phyloP scores from a whole-genome alignment of 2,329 filamentous ascomycete genomes.

The Talaromyces sp. region DNA sequence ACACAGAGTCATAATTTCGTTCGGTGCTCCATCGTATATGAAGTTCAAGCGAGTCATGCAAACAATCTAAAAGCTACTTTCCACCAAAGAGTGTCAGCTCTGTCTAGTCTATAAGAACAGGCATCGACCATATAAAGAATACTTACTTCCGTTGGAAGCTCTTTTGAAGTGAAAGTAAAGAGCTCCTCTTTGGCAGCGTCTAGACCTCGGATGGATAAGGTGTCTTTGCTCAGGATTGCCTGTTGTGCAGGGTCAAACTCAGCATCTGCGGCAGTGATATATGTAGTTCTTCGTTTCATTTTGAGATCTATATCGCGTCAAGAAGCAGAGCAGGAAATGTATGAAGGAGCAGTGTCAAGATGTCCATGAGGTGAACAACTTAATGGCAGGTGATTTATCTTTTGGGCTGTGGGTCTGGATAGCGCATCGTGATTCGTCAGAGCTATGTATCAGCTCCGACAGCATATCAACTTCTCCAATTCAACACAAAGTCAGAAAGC shows the following conservation, averaged over 20 bases:
- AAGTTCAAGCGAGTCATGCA: conserved; percentile 64
- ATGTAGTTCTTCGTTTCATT: conserved; percentile 59
- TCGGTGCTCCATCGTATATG: conserved; percentile 74
- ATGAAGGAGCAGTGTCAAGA: not conserved
- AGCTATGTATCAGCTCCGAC: not conserved
- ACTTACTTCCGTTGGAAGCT: conserved; percentile 63
- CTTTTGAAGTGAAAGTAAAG: conserved; percentile 65
- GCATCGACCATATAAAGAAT: not conserved
- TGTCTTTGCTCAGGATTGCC: conserved; percentile 53
- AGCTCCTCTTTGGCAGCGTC: conserved; percentile 71
- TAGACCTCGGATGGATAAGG: conserved; percentile 55
- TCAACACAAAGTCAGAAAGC: not conserved
- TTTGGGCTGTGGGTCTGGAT: not conserved
- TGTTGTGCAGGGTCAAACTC: conserved; percentile 59
- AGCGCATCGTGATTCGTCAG: not conserved
- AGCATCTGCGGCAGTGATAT: conserved; percentile 61
- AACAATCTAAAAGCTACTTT: conserved; percentile 53
- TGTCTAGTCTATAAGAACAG: not conserved
- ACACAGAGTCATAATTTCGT: conserved; percentile 51
- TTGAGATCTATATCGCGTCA: not conserved
- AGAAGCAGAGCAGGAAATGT: not conserved
- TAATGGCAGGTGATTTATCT: not conserved
- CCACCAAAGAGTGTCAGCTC: not conserved
- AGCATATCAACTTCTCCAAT: not conserved
- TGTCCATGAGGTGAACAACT: not conserved